Evolutionary conservation across 1,139 yeast species (phyloP), one percentile per base, ranked within the genome.

Genomic region (Debaryomyces nepalensis): DNA sequence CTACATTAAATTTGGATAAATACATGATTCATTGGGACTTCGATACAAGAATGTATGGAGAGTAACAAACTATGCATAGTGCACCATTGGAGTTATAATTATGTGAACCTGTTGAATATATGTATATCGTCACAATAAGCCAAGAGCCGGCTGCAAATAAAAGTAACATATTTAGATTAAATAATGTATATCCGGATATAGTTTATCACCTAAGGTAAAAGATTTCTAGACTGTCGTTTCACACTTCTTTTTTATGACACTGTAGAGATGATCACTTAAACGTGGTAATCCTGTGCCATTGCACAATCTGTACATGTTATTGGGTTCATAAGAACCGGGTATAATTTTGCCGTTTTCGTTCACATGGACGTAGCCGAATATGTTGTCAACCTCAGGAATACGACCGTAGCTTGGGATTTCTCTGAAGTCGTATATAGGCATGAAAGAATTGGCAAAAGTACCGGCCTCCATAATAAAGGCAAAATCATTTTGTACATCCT

Each of bases 401-500:
- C 95, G 72, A 9, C 87, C 87, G 49, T 77, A 81, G 18, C 78
- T 67, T 1, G 95, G 91, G 2, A 81, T 74, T 41, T 75, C 79
- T 46, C 95, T 70, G 49, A 84, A 72, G 57, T 87, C 96, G 53
- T 81, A 84, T 33, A 87, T 75, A 5, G 90, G 88, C 84, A 85
- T 82, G 61, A 64, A 82, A 0, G 77, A 64, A 32, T 70, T 87
- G 16, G 77, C 75, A 54, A 78, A 83, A 26, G 79, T 76, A 4
- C 81, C 73, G 1, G 90, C 88, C 46, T 85, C 83, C 55, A 83
- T 66, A 20, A 73, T 67, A 58, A 80, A 85, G 4, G 82, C 59
- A 42, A 81, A 79, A 59, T 85, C 90, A 10, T 77, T 48, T 26
- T 64, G 60, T 9, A 71, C 54, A 15, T 54, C 52, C 5, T 54